Evolutionary conservation across 2,329 filamentous ascomycete genomes (phyloP).

Genomic region (Iodosphaeria phyllophila): DNA sequence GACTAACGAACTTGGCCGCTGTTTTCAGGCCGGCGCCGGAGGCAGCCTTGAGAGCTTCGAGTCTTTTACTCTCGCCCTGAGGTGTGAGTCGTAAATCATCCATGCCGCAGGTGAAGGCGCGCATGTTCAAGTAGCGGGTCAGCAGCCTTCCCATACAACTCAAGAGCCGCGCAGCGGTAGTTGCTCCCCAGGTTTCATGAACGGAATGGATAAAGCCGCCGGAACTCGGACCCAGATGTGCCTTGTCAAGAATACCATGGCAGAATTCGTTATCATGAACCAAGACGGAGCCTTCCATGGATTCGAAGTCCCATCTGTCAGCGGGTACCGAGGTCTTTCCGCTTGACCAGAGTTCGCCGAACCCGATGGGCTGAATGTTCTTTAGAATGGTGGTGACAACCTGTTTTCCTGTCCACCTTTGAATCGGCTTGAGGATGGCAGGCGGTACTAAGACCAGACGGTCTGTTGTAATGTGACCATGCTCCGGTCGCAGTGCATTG

Average conservation of each 20-base stretch:
- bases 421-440: conserved; percentile 61
- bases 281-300: conserved; percentile 64
- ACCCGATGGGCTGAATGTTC: conserved; percentile 68
- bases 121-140: conserved; percentile 79
- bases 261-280: conserved; percentile 79
- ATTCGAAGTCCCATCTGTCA: conserved; percentile 59
- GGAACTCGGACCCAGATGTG: conserved; percentile 72
- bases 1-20: conserved; percentile 73
- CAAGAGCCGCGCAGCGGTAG: conserved; percentile 68
- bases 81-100: conserved; percentile 80
- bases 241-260: conserved; percentile 85
- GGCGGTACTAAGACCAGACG: conserved; percentile 67
- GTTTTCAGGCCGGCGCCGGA: conserved; percentile 56
- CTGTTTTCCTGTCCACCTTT: conserved; percentile 91
- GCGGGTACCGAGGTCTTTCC: conserved; percentile 62
- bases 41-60: conserved; percentile 48
- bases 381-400: conserved; percentile 82
- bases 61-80: conserved; percentile 55
- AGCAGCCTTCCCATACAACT: conserved; percentile 78
- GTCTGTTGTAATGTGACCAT: conserved; percentile 68
- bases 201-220: conserved; percentile 83
- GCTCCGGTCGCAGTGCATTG: conserved; percentile 73
- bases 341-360: conserved; percentile 59
- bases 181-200: conserved; percentile 84
- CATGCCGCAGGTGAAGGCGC: conserved; percentile 92